These are phyloP conservation scores for Quercus aquifolioides DNA, from an alignment of 306 rosid genomes.

Conservation along the genomic window DNA sequence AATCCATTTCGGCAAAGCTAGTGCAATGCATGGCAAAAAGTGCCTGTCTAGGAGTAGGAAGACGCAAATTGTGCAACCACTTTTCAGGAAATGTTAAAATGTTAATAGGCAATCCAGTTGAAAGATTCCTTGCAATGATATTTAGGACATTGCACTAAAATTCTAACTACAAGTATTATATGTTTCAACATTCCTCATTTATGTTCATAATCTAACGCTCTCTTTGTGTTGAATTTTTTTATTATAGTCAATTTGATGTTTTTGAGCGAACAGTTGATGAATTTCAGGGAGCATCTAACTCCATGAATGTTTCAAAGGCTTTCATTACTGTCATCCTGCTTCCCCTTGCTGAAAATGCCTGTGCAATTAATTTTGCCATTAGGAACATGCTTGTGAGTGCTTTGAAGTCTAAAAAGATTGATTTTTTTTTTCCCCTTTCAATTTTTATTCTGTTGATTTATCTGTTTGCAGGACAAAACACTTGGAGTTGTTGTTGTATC, in stretches of 20 bases:
- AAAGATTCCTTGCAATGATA: too few species aligned
- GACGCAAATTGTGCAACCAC: too few species aligned
- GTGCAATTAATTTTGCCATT: conserved; percentile 95
- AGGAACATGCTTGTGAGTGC: conserved; percentile 92
- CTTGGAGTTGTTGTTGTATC: conserved; percentile 96
- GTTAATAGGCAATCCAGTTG: too few species aligned
- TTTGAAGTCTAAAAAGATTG: conserved; percentile 3
- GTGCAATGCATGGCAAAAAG: neutral
- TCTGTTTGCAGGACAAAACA: conserved; percentile 66
- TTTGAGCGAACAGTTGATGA: neutral
- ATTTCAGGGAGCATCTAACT: conserved; percentile 86
- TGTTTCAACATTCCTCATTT: too few species aligned
- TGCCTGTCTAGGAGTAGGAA: neutral
- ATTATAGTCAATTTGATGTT: neutral
- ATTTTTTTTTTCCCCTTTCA: neutral
- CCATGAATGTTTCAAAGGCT: conserved; percentile 73
- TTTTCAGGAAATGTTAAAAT: too few species aligned
- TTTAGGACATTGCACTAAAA: too few species aligned
- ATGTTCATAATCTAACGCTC: too few species aligned
- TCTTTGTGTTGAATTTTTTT: too few species aligned
- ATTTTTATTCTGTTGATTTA: conserved; percentile 12
- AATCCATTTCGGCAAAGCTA: neutral
- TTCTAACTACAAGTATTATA: too few species aligned
- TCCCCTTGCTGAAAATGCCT: conserved; percentile 80
- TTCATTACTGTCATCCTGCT: conserved; percentile 90